Conservation (phyloP, 805 yeast species). For the Clavispora asparagi region DNA sequence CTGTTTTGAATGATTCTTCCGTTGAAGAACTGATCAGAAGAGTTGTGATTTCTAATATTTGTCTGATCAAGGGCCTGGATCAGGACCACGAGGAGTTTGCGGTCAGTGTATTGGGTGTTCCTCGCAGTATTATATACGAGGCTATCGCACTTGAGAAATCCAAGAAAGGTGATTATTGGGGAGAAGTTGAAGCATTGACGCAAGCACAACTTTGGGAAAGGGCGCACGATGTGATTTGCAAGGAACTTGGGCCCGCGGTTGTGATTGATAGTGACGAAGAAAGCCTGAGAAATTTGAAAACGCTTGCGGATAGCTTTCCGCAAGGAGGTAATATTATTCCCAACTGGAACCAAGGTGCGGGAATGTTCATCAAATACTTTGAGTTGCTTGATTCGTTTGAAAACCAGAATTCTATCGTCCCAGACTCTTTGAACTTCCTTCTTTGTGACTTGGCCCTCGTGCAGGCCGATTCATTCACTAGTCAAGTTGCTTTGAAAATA, state of each 20-base stretch:
- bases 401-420: constrained; percentile 12
- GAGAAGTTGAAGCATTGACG: constrained; percentile 57
- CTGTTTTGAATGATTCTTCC: constrained; percentile 43
- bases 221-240: constrained; percentile 57
- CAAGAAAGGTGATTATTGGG: constrained; percentile 45
- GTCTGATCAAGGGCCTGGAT: constrained; percentile 18
- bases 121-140: constrained; percentile 43
- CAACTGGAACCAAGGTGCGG: constrained; percentile 55
- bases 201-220: constrained; percentile 54
- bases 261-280: constrained; percentile 44
- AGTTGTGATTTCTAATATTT: constrained; percentile 30
- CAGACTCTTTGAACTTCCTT: constrained; percentile 30
- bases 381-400: constrained; percentile 16
- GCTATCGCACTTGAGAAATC: constrained; percentile 57
- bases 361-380: constrained; percentile 50
- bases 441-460: constrained; percentile 43
- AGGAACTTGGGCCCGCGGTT: constrained; percentile 66
- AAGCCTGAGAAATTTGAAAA: constrained; percentile 32
- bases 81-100: constrained; percentile 31
- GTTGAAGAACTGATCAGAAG: constrained; percentile 39
- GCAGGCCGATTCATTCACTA: constrained; percentile 13
- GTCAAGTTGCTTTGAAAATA: constrained; percentile 43
- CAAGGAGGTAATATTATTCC: constrained; percentile 31
- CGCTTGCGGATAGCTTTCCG: constrained; percentile 42
- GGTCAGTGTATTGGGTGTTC: constrained; percentile 40